phyloP scores from a whole-genome alignment of 169 alveolate genomes.

The Besnoitia besnoiti region DNA sequence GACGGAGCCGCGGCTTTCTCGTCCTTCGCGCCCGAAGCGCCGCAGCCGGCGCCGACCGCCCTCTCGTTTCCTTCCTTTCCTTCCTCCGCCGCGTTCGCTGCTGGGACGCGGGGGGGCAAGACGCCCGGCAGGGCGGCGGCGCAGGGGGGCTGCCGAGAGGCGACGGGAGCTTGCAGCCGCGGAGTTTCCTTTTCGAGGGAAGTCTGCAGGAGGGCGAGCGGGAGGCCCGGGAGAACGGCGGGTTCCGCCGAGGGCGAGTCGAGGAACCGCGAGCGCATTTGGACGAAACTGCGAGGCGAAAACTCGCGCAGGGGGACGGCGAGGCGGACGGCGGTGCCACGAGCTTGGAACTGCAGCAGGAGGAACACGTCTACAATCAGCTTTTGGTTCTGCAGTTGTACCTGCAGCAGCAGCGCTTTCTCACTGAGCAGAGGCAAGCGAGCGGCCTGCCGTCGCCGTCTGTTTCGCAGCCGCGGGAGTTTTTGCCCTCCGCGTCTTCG shows the following conservation, averaged over 20 bases:
- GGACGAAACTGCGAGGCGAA: not conserved
- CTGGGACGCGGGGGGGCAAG: not conserved
- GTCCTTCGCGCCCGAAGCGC: not conserved
- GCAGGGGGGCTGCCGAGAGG: not conserved
- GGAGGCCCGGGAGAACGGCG: not conserved
- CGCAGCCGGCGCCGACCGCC: not conserved
- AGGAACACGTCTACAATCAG: not conserved
- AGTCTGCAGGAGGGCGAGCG: not conserved
- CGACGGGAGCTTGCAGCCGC: not conserved
- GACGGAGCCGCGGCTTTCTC: not conserved
- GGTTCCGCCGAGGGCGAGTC: not conserved
- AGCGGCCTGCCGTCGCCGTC: not conserved
- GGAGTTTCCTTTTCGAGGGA: not conserved
- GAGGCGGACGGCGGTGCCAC: not conserved
- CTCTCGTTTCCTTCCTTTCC: not conserved
- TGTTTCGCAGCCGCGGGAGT: not conserved
- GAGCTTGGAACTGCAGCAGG: constrained; percentile 4
- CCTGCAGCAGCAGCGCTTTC: constrained; percentile 17
- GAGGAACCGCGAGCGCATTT: not conserved
- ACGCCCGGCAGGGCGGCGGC: not conserved
- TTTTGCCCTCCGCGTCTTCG: not conserved
- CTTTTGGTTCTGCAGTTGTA: not conserved
- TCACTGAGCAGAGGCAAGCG: not conserved
- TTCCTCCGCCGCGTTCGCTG: not conserved
- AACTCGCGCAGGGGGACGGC: not conserved